Conservation (phyloP, 768 basidiomycete species). For the Phlebiopsis flavidoalba region DNA sequence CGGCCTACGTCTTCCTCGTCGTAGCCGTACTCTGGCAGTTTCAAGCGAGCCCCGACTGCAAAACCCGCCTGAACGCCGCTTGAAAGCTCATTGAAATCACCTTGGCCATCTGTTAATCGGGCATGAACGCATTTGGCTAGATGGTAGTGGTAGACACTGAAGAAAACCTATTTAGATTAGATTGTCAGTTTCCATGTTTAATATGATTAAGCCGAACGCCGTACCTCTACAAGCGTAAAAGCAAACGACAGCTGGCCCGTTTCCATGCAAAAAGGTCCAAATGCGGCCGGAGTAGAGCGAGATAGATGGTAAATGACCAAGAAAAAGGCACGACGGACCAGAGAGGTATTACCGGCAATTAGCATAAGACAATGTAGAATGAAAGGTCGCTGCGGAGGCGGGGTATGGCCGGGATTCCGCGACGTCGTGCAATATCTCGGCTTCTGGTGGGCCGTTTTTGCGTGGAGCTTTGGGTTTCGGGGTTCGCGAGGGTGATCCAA, state of each 20-base stretch:
- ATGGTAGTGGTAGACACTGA: conserved; percentile 59
- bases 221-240: conserved; percentile 56
- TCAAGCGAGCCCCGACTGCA: conserved; percentile 62
- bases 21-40: conserved; percentile 43
- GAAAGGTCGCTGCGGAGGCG: conserved; percentile 38
- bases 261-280: conserved; percentile 37
- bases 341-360: conserved; percentile 51
- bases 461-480: not conserved
- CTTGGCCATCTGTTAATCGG: conserved; percentile 38
- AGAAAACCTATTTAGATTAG: conserved; percentile 45
- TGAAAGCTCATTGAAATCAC: conserved; percentile 54
- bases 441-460: not conserved
- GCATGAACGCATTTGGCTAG: conserved; percentile 45
- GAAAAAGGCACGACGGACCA: conserved; percentile 59
- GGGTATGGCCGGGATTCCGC: conserved; percentile 28
- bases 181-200: not conserved
- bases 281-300: conserved; percentile 39
- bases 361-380: conserved; percentile 59
- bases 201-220: conserved; percentile 6
- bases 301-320: conserved; percentile 56
- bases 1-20: conserved; percentile 49
- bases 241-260: conserved; percentile 36
- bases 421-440: conserved; percentile 10
- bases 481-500: not conserved
- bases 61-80: conserved; percentile 52